Evolutionary conservation across 2,329 filamentous ascomycete genomes (phyloP).

Genomic region (Amauroascus verrucosus): DNA sequence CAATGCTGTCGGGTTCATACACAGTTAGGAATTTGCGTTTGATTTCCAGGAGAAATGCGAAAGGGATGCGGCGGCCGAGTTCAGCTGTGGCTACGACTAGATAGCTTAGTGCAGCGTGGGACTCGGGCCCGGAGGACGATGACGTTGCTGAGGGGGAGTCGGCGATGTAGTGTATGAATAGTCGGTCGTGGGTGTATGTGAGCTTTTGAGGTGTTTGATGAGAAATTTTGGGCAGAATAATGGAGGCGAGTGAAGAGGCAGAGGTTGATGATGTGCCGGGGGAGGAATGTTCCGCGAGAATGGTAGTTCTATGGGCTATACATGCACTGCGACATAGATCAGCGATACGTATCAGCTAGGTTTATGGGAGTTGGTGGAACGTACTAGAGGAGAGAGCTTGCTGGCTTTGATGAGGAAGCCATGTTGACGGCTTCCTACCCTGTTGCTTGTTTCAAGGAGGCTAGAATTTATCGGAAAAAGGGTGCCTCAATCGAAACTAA

Average conservation of each 20-base stretch:
- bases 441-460: not conserved
- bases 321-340: slow-evolving; percentile 55
- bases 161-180: slow-evolving; percentile 93
- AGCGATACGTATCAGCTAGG: not conserved
- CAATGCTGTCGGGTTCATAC: slow-evolving; percentile 55
- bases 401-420: slow-evolving; percentile 21
- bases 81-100: slow-evolving; percentile 75
- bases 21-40: slow-evolving; percentile 73
- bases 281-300: slow-evolving; percentile 84
- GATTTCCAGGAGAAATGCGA: slow-evolving; percentile 83
- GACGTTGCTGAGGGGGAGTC: slow-evolving; percentile 57
- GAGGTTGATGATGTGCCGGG: slow-evolving; percentile 74
- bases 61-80: slow-evolving; percentile 78
- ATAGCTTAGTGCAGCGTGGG: slow-evolving; percentile 77
- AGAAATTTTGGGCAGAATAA: slow-evolving; percentile 90
- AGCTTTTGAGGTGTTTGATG: slow-evolving; percentile 74
- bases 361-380: slow-evolving; percentile 24
- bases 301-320: slow-evolving; percentile 86
- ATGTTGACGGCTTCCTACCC: not conserved
- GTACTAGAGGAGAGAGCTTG: slow-evolving; percentile 64
- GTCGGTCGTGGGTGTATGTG: slow-evolving; percentile 82
- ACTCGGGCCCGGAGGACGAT: slow-evolving; percentile 38
- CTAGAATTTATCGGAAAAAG: too few relatives aligned
- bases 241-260: slow-evolving; percentile 76
- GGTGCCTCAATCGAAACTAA: too few relatives aligned